Conservation (phyloP, 805 yeast species). For the Zygosaccharomyces rouxii region DNA sequence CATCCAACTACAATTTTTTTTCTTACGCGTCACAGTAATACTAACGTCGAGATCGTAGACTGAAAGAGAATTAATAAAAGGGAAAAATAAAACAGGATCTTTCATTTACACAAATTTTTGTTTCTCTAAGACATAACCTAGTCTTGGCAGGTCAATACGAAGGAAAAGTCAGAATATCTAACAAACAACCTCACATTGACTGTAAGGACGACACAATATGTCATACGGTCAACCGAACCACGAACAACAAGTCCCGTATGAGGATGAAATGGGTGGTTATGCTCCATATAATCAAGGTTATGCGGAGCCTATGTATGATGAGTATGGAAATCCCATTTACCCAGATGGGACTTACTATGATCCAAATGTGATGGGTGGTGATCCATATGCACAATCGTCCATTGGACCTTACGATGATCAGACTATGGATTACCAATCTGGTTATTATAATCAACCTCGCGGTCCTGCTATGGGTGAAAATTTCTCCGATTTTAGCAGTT, state of each 20-base stretch:
- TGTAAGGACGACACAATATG: slow-evolving; percentile 14
- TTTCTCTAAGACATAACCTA: background rate
- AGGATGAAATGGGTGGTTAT: slow-evolving; percentile 26
- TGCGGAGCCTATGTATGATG: slow-evolving; percentile 29
- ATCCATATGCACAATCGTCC: slow-evolving; percentile 30
- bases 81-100: background rate
- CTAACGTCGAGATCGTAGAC: background rate
- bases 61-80: background rate
- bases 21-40: background rate
- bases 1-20: background rate
- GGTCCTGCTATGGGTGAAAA: slow-evolving; percentile 53
- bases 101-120: background rate
- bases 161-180: background rate
- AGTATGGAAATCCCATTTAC: slow-evolving; percentile 42
- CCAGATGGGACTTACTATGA: slow-evolving; percentile 37
- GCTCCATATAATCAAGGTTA: slow-evolving; percentile 23
- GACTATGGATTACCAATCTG: slow-evolving; percentile 39
- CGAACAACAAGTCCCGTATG: slow-evolving; percentile 29
- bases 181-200: background rate
- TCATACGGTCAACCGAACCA: slow-evolving; percentile 27
- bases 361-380: slow-evolving; percentile 29
- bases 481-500: slow-evolving; percentile 63
- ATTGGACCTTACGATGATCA: slow-evolving; percentile 36
- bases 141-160: background rate
- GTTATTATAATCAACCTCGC: slow-evolving; percentile 52